phyloP scores from a whole-genome alignment of 805 yeast species.

The Metschnikowia peoriensis region DNA sequence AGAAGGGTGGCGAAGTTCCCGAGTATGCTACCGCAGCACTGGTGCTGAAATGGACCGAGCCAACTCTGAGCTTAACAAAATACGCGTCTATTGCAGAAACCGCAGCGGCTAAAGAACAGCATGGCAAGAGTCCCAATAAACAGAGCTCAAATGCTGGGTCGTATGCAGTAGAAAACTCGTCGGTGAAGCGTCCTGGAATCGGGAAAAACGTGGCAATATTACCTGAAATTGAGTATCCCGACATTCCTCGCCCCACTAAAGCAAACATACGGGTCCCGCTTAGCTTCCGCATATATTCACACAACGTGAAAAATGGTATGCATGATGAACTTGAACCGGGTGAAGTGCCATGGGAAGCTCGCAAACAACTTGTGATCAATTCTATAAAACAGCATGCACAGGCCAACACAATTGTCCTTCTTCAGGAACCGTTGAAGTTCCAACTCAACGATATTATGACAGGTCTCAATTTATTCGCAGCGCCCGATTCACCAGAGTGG shows the following conservation, averaged over 20 bases:
- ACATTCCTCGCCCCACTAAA: constrained; percentile 15
- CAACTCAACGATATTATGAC: constrained; percentile 19
- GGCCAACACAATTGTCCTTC: constrained; percentile 18
- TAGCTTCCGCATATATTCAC: constrained; percentile 34
- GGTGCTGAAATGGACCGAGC: not conserved
- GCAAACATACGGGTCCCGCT: constrained; percentile 14
- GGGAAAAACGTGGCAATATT: not conserved
- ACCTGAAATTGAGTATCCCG: constrained; percentile 9
- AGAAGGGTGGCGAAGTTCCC: constrained; percentile 7
- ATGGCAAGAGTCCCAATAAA: not conserved
- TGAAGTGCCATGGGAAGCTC: constrained; percentile 26
- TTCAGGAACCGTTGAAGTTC: constrained; percentile 20
- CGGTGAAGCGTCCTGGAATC: not conserved
- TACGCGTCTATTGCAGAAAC: too few relatives aligned
- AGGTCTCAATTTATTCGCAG: constrained; percentile 12
- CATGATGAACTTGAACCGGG: constrained; percentile 22
- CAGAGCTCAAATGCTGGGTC: not conserved
- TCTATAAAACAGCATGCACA: constrained; percentile 21
- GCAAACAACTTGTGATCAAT: constrained; percentile 18
- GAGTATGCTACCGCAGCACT: not conserved
- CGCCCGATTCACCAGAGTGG: constrained; percentile 15
- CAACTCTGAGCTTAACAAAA: too few relatives aligned
- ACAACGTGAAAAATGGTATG: constrained; percentile 34
- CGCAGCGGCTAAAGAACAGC: not conserved
- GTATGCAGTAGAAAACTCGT: not conserved